Evolutionary conservation across 306 rosid genomes (phyloP).

Genomic region (Quercus engelmannii): DNA sequence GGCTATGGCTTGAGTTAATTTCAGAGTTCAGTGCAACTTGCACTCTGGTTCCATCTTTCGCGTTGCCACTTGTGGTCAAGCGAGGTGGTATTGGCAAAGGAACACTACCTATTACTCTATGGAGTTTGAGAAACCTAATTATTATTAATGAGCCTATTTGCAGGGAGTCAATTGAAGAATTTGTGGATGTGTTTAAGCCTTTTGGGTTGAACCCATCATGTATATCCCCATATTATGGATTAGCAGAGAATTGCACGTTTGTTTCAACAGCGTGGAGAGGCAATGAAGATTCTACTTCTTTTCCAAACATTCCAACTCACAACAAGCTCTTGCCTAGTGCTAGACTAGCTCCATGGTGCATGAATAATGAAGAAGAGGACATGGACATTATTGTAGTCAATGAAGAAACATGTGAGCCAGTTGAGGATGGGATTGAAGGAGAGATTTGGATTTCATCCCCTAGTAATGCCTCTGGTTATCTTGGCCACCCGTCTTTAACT

Average conservation of each 20-base stretch:
- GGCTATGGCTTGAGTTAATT: conserved; percentile 68
- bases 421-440: conserved; percentile 71
- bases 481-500: conserved; percentile 62
- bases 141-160: conserved; percentile 74
- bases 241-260: conserved; percentile 87
- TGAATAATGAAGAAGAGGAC: conserved; percentile 34
- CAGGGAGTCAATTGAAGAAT: conserved; percentile 46
- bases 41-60: conserved; percentile 76
- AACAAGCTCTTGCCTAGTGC: conserved; percentile 65
- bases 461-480: conserved; percentile 75
- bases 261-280: conserved; percentile 76
- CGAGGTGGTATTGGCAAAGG: conserved; percentile 50
- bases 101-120: conserved; percentile 30
- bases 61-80: conserved; percentile 60
- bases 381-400: conserved; percentile 57
- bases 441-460: conserved; percentile 86
- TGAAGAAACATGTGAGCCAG: conserved; percentile 58
- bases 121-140: conserved; percentile 52
- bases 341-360: conserved; percentile 21
- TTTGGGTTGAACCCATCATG: conserved; percentile 51
- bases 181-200: conserved; percentile 37
- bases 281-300: neutral
- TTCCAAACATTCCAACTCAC: conserved; percentile 48
- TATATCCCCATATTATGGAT: conserved; percentile 72
- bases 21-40: conserved; percentile 65